phyloP scores from a whole-genome alignment of 768 basidiomycete genomes.

The Auriscalpium vulgare region DNA sequence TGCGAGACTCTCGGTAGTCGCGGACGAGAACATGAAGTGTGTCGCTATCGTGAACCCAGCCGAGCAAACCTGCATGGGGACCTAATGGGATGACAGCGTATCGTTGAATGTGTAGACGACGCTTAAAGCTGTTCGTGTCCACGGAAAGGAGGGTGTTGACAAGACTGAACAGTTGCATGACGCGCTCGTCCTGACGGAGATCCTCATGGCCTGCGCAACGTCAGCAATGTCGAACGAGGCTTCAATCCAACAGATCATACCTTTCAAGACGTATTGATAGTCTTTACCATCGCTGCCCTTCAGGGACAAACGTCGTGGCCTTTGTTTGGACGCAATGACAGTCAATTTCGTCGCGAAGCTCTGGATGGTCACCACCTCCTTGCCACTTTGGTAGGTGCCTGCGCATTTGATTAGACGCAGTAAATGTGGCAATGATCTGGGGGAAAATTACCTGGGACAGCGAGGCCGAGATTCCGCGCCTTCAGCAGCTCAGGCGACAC shows the following conservation, averaged over 20 bases:
- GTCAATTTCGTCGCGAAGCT: constrained; percentile 85
- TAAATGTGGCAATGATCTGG: background rate
- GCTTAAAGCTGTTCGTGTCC: constrained; percentile 92
- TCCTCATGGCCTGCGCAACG: constrained; percentile 81
- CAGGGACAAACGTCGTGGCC: constrained; percentile 80
- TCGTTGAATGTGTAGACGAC: constrained; percentile 89
- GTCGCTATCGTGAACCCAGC: constrained; percentile 94
- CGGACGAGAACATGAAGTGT: constrained; percentile 94
- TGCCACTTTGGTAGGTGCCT: constrained; percentile 92
- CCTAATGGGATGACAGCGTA: constrained; percentile 92
- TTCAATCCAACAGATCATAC: constrained; percentile 26
- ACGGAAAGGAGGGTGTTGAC: constrained; percentile 91
- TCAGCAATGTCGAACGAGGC: too few relatives aligned
- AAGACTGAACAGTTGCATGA: constrained; percentile 97
- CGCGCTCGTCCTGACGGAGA: constrained; percentile 95
- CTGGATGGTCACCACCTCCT: constrained; percentile 70
- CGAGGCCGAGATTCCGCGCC: constrained; percentile 83
- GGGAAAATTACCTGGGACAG: constrained; percentile 72
- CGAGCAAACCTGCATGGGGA: constrained; percentile 88
- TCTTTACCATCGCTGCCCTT: constrained; percentile 90
- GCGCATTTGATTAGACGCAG: background rate
- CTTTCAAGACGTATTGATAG: constrained; percentile 89
- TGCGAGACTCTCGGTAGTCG: constrained; percentile 92
- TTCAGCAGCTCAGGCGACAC: constrained; percentile 90
- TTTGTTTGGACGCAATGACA: constrained; percentile 95